These are phyloP conservation scores for Blastocystis sp. DNA, from an alignment of 352 stramenopile genomes.

Conservation along the genomic window DNA sequence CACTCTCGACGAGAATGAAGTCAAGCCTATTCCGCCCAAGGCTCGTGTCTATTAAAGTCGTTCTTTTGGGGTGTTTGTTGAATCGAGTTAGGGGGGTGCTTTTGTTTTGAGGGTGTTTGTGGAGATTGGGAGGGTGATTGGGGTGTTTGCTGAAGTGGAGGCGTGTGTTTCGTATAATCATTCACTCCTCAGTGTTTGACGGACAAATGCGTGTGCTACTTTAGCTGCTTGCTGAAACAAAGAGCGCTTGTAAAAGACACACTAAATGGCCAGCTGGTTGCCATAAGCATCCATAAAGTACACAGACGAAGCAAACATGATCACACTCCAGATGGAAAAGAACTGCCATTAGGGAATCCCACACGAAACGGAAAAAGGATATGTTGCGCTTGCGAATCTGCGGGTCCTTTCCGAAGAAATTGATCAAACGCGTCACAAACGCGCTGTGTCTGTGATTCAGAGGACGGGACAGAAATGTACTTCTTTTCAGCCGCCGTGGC, in stretches of 20 bases:
- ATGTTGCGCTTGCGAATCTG: constrained; percentile 16
- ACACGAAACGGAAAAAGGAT: background rate
- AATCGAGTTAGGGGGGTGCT: too few species aligned
- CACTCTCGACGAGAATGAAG: constrained; percentile 93
- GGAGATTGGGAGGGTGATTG: constrained; percentile 5
- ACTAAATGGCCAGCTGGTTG: constrained; percentile 49
- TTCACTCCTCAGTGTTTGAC: too few species aligned
- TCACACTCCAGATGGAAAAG: constrained; percentile 59
- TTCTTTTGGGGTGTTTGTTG: background rate
- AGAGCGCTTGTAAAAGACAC: constrained; percentile 9
- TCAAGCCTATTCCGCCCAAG: constrained; percentile 88
- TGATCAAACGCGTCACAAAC: background rate
- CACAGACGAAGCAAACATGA: constrained; percentile 34
- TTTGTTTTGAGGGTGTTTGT: too few species aligned
- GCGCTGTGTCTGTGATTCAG: constrained; percentile 14
- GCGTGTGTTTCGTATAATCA: background rate
- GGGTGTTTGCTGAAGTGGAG: background rate
- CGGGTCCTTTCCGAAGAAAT: constrained; percentile 40
- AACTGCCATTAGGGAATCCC: constrained; percentile 23
- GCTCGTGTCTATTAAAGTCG: constrained; percentile 91
- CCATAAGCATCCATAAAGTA: constrained; percentile 49
- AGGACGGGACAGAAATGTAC: background rate
- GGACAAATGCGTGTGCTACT: too few species aligned
- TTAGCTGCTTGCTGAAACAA: background rate
- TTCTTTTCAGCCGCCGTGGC: background rate